Evolutionary conservation across 441 rosid genomes (phyloP).

Genomic region (Erodium trifolium): DNA sequence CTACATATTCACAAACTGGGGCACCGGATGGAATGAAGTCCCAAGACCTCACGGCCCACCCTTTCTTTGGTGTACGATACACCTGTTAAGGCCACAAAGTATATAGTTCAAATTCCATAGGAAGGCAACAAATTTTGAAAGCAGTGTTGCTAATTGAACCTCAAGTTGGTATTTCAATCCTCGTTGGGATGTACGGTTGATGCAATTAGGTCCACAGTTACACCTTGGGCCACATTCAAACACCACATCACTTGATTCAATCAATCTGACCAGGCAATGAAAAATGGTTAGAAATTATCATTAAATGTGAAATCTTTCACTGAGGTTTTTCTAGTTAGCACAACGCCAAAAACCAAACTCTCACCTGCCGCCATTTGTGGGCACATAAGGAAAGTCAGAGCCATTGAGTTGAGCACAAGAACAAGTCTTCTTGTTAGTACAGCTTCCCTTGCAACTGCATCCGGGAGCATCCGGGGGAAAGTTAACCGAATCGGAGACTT

Average conservation of each 20-base stretch:
- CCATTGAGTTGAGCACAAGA: slow-evolving; percentile 53
- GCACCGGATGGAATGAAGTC: slow-evolving; percentile 60
- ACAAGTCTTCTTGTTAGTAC: slow-evolving; percentile 37
- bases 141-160: slow-evolving; percentile 24
- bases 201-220: slow-evolving; percentile 49
- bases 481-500: slow-evolving; percentile 28
- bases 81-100: slow-evolving; percentile 28
- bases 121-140: slow-evolving; percentile 4
- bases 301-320: slow-evolving; percentile 1
- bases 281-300: neutral
- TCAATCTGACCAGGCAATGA: slow-evolving; percentile 27
- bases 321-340: neutral
- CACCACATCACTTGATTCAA: slow-evolving; percentile 49
- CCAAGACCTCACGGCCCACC: slow-evolving; percentile 58
- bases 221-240: slow-evolving; percentile 60
- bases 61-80: slow-evolving; percentile 39
- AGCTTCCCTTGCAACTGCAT: slow-evolving; percentile 42
- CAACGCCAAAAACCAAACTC: slow-evolving; percentile 14
- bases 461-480: slow-evolving; percentile 32
- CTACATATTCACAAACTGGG: slow-evolving; percentile 42
- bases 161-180: slow-evolving; percentile 42
- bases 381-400: slow-evolving; percentile 44
- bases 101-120: neutral
- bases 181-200: slow-evolving; percentile 45
- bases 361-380: slow-evolving; percentile 44